Evolutionary conservation across 2,329 filamentous ascomycete genomes (phyloP), one percentile per base, ranked within the genome.

Genomic region (Fusarium veterinarium): DNA sequence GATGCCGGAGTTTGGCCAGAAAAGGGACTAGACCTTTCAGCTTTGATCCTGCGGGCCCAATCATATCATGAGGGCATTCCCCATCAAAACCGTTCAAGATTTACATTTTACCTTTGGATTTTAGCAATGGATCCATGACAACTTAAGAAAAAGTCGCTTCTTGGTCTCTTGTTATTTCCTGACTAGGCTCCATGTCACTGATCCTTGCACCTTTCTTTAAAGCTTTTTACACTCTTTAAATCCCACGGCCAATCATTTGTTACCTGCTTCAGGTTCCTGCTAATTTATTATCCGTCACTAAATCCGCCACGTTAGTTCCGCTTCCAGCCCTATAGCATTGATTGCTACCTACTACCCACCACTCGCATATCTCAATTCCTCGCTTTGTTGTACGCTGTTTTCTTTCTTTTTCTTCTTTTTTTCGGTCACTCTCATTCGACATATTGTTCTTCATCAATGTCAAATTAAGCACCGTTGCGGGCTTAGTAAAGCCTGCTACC

Each of bases 381-480:
- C n/a, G 31, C 38, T 51, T 51, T 30, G 25, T 14, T 23, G n/a
- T 14, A 41, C 23, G 19, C 31, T 57, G 25, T 30, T 19, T 42
- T 35, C 23, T 48, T 17, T 19, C 28, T 35, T 30, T 38, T 28
- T 16, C 20, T 48, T 23, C 28, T 23, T 25, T 28, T 23, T 25
- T 25, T 38, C 14, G 25, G 31, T 33, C 23, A 16, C 10, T 46
- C 38, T 37, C 30, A 41, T 23, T 37, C 23, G 7, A 17, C 8
- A 51, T 25, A 28, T n/a, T 20, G n/a, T 20, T 25, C 44, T 17
- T 33, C 44, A 38, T 25, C 33, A 45, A 69, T 69, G 64, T 31
- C 30, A 58, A 40, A 45, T n/a, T 51, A 23, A 31, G 17, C 19
- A 48, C 14, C 30, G 37, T 85, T 75, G 44, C 83, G 30, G 38